Evolutionary conservation across 2,329 filamentous ascomycete genomes (phyloP), one percentile per base, ranked within the genome.

Genomic region (Apiospora rasikravindrae): DNA sequence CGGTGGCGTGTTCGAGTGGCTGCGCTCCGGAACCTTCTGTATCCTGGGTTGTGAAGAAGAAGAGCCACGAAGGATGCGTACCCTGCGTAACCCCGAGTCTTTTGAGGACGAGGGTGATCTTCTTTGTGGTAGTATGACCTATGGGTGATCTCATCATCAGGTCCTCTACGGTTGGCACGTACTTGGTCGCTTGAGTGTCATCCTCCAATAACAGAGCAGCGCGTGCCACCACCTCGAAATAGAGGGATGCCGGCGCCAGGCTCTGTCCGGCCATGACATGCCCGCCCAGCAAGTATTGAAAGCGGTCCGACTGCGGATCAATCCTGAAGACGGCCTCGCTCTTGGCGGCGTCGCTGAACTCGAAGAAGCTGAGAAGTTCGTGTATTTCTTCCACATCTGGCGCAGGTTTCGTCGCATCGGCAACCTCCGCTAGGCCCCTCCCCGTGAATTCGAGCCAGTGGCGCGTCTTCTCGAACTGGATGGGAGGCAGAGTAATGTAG

Each of bases 121-220:
- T 68, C 19, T 69, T 69, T 24, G 3, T 64, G 1, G 26, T 71
- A 10, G 29, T 42, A 22, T 69, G 47, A 26, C 71, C 44, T 45
- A 71, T 74, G 29, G 69, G 73, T 19, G 73, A 73, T 61, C 70
- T 75, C 74, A 76, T 76, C 1, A 71, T 1, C 16, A 76, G 64
- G n/a, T 74, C 73, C n/a, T 71, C 42, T 19, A 74, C 71, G 1
- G 49, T 68, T 14, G 74, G 74, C 44, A 74, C 74, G 16, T 75
- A 72, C 8, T 42, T 71, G 14, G 61, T 69, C n/a, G 71, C 72
- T 22, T 53, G 42, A 22, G 45, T 69, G 70, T 73, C 71, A 5
- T 71, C 68, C 26, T n/a, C 85, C 71, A 90, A 74, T 2, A 47
- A 24, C 33, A 71, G 24, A 14, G 70, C 74, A 10, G 75, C 74